These are phyloP conservation scores for Pugionium dolabratum DNA, from an alignment of 345 rosid species.

Conservation along the genomic window DNA sequence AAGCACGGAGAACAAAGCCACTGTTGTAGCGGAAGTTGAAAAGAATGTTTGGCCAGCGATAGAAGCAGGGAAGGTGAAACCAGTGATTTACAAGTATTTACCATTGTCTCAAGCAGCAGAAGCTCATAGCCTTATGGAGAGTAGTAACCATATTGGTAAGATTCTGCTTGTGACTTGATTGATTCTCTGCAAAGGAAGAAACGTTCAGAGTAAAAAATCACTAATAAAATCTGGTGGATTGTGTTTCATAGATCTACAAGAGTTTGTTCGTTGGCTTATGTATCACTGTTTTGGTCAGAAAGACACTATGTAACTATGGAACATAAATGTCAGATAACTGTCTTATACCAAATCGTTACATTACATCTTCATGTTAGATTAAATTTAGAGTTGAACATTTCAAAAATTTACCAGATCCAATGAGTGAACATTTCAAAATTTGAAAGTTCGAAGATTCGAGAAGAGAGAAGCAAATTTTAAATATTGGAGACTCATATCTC, in stretches of 20 bases:
- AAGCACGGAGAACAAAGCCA: constrained; percentile 67
- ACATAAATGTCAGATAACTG: constrained; percentile 17
- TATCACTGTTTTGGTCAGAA: constrained; percentile 9
- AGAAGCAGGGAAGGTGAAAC: constrained; percentile 67
- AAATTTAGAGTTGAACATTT: too few relatives aligned
- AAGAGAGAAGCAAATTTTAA: too few relatives aligned
- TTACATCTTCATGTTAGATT: too few relatives aligned
- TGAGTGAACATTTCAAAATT: too few relatives aligned
- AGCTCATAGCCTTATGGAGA: constrained; percentile 76
- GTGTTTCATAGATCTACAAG: neutral
- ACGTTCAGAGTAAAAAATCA: neutral
- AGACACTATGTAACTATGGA: constrained; percentile 4
- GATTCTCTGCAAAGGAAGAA: constrained; percentile 1
- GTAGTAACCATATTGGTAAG: constrained; percentile 77
- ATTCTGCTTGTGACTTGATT: constrained; percentile 62
- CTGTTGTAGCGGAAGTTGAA: constrained; percentile 68
- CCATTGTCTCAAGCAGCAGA: constrained; percentile 65
- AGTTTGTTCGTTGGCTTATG: constrained; percentile 15
- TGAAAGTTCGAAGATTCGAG: too few relatives aligned
- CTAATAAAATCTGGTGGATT: neutral
- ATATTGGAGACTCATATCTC: too few relatives aligned
- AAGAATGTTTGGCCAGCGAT: constrained; percentile 89
- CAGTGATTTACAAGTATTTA: constrained; percentile 55
- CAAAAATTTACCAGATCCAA: neutral
- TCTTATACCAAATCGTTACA: neutral